phyloP scores from a whole-genome alignment of 1,139 yeast genomes.

The Scheffersomyces cryptocercus region DNA sequence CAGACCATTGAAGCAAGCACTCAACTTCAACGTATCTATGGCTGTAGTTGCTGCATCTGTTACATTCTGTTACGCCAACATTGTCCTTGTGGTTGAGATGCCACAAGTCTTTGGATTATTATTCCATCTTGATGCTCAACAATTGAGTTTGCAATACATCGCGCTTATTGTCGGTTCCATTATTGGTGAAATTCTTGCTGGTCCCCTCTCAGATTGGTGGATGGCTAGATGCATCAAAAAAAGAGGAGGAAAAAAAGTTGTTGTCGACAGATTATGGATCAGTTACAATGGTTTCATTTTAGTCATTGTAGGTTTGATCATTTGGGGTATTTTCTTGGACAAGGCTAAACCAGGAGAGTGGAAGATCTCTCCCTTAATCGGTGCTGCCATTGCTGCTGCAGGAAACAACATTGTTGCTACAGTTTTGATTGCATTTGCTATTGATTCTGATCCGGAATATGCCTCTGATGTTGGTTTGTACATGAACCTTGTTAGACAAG shows the following conservation, averaged over 20 bases:
- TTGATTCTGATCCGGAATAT: slow-evolving; percentile 13
- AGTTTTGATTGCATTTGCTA: slow-evolving; percentile 19
- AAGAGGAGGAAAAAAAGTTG: slow-evolving; percentile 13
- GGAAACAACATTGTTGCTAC: slow-evolving; percentile 27
- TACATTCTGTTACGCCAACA: slow-evolving; percentile 23
- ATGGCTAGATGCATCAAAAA: slow-evolving; percentile 15
- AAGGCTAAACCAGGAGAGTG: slow-evolving; percentile 21
- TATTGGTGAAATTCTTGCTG: slow-evolving; percentile 25
- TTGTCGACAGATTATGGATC: slow-evolving; percentile 22
- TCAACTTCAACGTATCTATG: slow-evolving; percentile 10
- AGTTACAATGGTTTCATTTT: slow-evolving; percentile 21
- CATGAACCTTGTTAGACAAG: slow-evolving; percentile 15
- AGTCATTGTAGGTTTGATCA: slow-evolving; percentile 22
- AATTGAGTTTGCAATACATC: slow-evolving; percentile 22
- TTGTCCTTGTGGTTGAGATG: slow-evolving; percentile 23
- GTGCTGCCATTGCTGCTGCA: slow-evolving; percentile 24
- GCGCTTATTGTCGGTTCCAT: slow-evolving; percentile 23
- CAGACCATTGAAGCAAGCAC: slow-evolving; percentile 15
- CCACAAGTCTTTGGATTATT: slow-evolving; percentile 22
- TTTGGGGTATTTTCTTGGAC: slow-evolving; percentile 22
- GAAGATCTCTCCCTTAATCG: slow-evolving; percentile 25
- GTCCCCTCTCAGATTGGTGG: slow-evolving; percentile 27
- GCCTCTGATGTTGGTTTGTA: slow-evolving; percentile 19
- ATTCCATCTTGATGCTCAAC: slow-evolving; percentile 22
- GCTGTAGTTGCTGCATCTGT: slow-evolving; percentile 21